Evolutionary conservation across 345 rosid species (phyloP).

Genomic region (Physaria fendleri): DNA sequence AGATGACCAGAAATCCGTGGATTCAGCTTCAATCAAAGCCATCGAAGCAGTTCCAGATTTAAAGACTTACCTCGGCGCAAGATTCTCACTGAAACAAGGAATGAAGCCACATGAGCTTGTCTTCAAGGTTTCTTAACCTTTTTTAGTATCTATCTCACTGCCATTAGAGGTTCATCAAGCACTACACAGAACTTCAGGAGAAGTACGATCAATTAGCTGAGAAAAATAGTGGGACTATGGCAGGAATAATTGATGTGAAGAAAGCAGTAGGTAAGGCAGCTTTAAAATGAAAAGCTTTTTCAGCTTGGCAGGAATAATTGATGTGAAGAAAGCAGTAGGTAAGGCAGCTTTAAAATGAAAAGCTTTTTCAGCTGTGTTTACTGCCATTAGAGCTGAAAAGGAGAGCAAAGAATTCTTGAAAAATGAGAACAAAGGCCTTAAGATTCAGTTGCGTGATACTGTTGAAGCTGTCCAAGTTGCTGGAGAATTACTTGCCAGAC

Average conservation of each 20-base stretch:
- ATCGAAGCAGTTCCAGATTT: too few species aligned
- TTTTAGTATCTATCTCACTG: too few species aligned
- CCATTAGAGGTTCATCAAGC: conserved; percentile 93
- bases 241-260: conserved; percentile 80
- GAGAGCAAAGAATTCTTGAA: conserved; percentile 63
- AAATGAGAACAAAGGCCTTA: conserved; percentile 77
- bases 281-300: conserved; percentile 58
- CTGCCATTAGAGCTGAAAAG: conserved; percentile 78
- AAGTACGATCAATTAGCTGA: conserved; percentile 64
- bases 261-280: conserved; percentile 84
- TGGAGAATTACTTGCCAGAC: conserved; percentile 83
- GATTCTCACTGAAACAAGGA: too few species aligned
- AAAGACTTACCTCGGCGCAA: too few species aligned
- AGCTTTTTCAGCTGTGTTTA: too few species aligned
- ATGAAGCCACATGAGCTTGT: too few species aligned
- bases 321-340: conserved; percentile 79
- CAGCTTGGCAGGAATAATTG: conserved; percentile 71
- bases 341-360: conserved; percentile 79
- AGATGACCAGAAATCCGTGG: too few species aligned
- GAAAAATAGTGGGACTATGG: conserved; percentile 66
- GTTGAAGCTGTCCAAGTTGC: conserved; percentile 98
- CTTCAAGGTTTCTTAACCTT: too few species aligned
- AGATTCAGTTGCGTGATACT: conserved; percentile 79
- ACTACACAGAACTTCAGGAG: conserved; percentile 87
- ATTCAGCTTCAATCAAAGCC: too few species aligned